Evolutionary conservation across 371 early-diverging fungal species (phyloP), one percentile per base, ranked within the genome.

Genomic region (Saksenaea oblongispora): DNA sequence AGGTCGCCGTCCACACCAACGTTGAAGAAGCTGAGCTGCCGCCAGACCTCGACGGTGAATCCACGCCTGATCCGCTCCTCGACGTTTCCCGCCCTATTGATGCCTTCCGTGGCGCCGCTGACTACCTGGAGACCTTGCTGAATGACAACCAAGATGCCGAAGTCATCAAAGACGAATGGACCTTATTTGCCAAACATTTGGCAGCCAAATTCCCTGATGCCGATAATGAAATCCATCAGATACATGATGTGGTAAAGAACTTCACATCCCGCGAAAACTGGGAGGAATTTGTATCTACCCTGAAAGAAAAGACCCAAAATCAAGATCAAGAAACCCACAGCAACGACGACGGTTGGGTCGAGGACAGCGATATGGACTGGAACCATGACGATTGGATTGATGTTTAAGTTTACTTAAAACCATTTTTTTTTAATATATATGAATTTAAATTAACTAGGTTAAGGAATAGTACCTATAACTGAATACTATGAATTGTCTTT

Each of bases 261-360:
- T 62, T 58, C 41, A 56, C 54, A 34, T 51, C 42, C 4, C 27
- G 37, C 4, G 55, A 62, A 22, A 54, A 67, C 5, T 67, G 67
- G 67, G 27, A 62, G 13, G 34, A 54, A 26, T 54, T 67, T 22
- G 17, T 62, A 8, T 17, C 58, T 10, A 15, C 58, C 2, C 34
- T 57, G n/a, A 57, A 34, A 39, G 3, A 65, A 54, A 41, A 69
- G 31, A 10, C 62, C 62, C 61, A 69, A 62, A 17, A 65, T 65
- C 53, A 69, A 39, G 35, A 64, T 64, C 65, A 69, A 56, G 47
- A 63, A 64, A 18, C 58, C 53, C 59, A 64, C 61, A 57, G 58
- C 5, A 14, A 55, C 11, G 22, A 31, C 17, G 34, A 26, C 9
- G 24, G 14, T 35, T 18, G 13, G 34, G 13, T 3, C 5, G 14